Base-by-base conservation (phyloP, 1,284 basidiomycete genomes). In the Ganoderma lingzhi region DNA sequence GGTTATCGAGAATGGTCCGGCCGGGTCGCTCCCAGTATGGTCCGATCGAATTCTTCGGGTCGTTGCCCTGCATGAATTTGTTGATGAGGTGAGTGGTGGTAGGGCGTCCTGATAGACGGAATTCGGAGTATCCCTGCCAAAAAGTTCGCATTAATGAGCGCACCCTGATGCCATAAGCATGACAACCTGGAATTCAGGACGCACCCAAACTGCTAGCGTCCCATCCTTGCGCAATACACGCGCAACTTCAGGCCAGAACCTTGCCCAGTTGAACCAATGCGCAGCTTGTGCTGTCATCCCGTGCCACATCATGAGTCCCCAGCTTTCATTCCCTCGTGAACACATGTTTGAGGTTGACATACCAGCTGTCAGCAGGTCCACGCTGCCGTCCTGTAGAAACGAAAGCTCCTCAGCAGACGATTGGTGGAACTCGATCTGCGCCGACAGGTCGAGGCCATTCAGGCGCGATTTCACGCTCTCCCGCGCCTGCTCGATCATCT, bases 231-330 rank as follows among this genome's bases (percentile, higher is more conserved):
- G 84, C 63, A 96, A 80, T 3, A 93, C 84, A 1, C 92, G 84
- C 1, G 84, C 84, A 1, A 90, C 81, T 77, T 95, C 90, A 0
- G 84, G 86, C 93, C 95, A 96, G 6, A 92, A 84, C 70, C 84
- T 86, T 3, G 79, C 77, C 85, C 93, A 93, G 76, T 96, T 85
- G 77, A 96, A 96, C 95, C 95, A 96, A 78, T 97, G 95, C 0
- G 90, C 90, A 0, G 95, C 90, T 80, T 96, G 95, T 1, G 92
- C 94, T 93, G 62, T 30, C 39, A 12, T 23, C 39, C 59, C 35
- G 39, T 39, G 35, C 35, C 58, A 3, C 6, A 28, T 6, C 65
- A 60, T 60, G 35, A 39, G 59, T 41, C 19, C 14, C 12, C 6
- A 28, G 1, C 23, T 28, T 23, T 61, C 39, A 61, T 39, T 23